Conservation (phyloP, 352 stramenopile species). For the Phytophthora melonis region DNA sequence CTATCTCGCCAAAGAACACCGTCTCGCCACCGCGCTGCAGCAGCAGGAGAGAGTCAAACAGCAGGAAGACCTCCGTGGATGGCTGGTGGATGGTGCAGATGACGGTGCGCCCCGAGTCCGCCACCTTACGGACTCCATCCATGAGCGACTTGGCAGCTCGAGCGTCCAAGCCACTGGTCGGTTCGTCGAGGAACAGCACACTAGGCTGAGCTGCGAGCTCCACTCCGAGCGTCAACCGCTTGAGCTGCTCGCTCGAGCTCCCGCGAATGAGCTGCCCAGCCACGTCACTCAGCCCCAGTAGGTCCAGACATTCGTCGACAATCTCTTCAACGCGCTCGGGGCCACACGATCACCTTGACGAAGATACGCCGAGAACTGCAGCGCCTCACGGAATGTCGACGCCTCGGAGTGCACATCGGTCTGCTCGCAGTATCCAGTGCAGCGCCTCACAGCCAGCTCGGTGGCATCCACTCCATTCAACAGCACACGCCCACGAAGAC, state of each 20-base stretch:
- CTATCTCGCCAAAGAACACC: slow-evolving; percentile 89
- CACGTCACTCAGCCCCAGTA: slow-evolving; percentile 73
- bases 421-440: slow-evolving; percentile 77
- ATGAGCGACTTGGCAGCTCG: slow-evolving; percentile 70
- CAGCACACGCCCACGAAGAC: slow-evolving; percentile 51
- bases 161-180: slow-evolving; percentile 76
- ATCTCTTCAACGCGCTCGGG: slow-evolving; percentile 41
- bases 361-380: slow-evolving; percentile 91
- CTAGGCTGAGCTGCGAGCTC: slow-evolving; percentile 59
- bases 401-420: slow-evolving; percentile 91
- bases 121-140: slow-evolving; percentile 61
- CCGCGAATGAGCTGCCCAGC: slow-evolving; percentile 49
- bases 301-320: slow-evolving; percentile 86
- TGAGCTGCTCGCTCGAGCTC: slow-evolving; percentile 57
- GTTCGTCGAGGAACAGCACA: slow-evolving; percentile 68
- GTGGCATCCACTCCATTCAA: slow-evolving; percentile 92
- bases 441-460: slow-evolving; percentile 55
- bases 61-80: slow-evolving; percentile 61
- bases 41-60: slow-evolving; percentile 86
- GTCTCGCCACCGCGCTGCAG: slow-evolving; percentile 84
- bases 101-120: slow-evolving; percentile 81
- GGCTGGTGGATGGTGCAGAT: slow-evolving; percentile 66
- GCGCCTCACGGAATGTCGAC: slow-evolving; percentile 89
- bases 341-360: slow-evolving; percentile 51
- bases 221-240: slow-evolving; percentile 58